Evolutionary conservation across 2,329 filamentous ascomycete genomes (phyloP), one percentile per base, ranked within the genome.

Genomic region (Blastomyces parvus): DNA sequence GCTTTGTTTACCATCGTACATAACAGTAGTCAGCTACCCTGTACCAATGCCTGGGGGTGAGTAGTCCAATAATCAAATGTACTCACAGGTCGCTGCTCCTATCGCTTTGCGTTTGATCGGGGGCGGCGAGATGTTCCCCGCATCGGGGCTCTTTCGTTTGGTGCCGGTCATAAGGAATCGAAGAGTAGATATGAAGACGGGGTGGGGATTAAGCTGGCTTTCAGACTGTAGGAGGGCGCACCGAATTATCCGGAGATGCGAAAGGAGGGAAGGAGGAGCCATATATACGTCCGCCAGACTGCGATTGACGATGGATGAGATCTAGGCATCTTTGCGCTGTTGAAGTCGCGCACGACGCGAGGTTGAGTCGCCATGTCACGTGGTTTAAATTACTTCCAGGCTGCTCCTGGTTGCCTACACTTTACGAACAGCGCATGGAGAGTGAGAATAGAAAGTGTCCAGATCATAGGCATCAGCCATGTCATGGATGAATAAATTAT

Each of bases 61-160:
- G 14, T 19, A 14, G 19, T 53, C 14, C n/a, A 58, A 48, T 17
- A 27, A 14, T 7, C n/a, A 27, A 27, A 50, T 25, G 60, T 30
- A 68, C 73, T 69, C 66, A 84, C 82, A 83, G 42, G 80, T 85
- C 4, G 82, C 81, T 5, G 79, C 80, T 3, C 82, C 79, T 62
- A 80, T 78, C 60, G 82, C 76, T 69, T 81, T 83, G 48, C 83
- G 77, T 71, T 83, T 86, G 17, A 81, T 69, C 27, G 82, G 79
- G 59, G 84, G 84, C 55, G 84, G 84, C 62, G 84, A 86, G 55
- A 86, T 79, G 60, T 42, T 13, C 3, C 78, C 71, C 17, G 55
- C 52, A 19, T 62, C 52, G 2, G 58, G 36, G 27, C 50, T 56
- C 14, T 59, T 22, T n/a, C 64, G 60, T 42, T 64, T 66, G 6